These are phyloP conservation scores for Nepenthes mirabilis DNA, from an alignment of 148 eudicot species.

Conservation along the genomic window DNA sequence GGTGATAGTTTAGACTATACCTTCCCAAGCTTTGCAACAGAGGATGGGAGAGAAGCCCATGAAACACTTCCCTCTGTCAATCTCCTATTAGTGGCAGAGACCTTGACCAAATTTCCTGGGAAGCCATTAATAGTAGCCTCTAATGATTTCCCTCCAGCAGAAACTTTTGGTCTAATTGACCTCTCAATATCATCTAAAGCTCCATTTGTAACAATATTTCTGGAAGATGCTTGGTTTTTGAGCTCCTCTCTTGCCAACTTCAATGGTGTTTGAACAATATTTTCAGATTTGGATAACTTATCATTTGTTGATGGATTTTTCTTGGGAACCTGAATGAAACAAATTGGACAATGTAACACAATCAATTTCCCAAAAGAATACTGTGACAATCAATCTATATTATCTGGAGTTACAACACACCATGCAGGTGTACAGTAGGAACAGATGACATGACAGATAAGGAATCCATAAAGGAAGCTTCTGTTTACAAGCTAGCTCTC, in stretches of 20 bases:
- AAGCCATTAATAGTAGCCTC: conserved; percentile 43
- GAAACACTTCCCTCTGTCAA: conserved; percentile 57
- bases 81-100: conserved; percentile 40
- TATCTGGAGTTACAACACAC: too few species aligned
- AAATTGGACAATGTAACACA: conserved; percentile 2
- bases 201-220: conserved; percentile 27
- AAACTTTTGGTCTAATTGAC: conserved; percentile 27
- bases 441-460: neutral
- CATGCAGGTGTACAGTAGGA: neutral
- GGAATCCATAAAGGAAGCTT: neutral
- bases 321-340: conserved; percentile 44
- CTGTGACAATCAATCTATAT: neutral
- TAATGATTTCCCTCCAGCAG: conserved; percentile 38
- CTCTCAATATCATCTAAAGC: conserved; percentile 29
- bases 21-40: conserved; percentile 77
- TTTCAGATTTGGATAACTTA: conserved; percentile 38
- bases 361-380: neutral
- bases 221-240: conserved; percentile 23
- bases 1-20: conserved; percentile 13
- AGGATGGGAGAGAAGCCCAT: conserved; percentile 73
- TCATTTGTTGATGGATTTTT: conserved; percentile 41
- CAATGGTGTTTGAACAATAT: conserved; percentile 21
- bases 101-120: conserved; percentile 62
- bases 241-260: conserved; percentile 34
- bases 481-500: neutral